Evolutionary conservation across 345 rosid genomes (phyloP).

Genomic region (Leavenworthia alabamica): DNA sequence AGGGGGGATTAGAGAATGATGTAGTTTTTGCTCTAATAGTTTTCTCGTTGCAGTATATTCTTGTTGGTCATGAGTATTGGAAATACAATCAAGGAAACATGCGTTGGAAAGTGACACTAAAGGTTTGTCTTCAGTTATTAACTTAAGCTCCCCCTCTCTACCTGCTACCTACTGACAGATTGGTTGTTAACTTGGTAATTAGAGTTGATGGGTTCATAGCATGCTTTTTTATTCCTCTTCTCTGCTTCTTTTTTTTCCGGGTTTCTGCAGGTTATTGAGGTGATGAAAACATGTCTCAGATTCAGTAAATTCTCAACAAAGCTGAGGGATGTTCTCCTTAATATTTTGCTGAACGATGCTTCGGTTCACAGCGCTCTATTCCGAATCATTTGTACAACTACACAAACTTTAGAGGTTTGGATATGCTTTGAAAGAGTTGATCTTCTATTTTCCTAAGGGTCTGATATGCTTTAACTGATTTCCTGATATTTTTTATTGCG

Average conservation of each 20-base stretch:
- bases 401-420: slow-evolving; percentile 74
- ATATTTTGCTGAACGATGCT: slow-evolving; percentile 66
- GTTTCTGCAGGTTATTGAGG: slow-evolving; percentile 54
- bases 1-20: slow-evolving; percentile 64
- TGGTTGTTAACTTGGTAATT: not conserved
- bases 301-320: slow-evolving; percentile 46
- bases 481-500: slow-evolving; percentile 14
- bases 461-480: slow-evolving; percentile 5
- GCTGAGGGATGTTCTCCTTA: slow-evolving; percentile 47
- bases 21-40: slow-evolving; percentile 54
- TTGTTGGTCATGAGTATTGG: slow-evolving; percentile 79
- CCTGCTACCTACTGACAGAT: not conserved
- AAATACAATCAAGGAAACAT: slow-evolving; percentile 58
- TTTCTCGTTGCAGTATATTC: slow-evolving; percentile 74
- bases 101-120: slow-evolving; percentile 77
- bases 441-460: slow-evolving; percentile 1
- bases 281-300: slow-evolving; percentile 61
- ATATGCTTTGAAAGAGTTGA: slow-evolving; percentile 8
- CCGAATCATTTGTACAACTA: slow-evolving; percentile 67
- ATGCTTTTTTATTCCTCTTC: not conserved
- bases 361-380: slow-evolving; percentile 64
- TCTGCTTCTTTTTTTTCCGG: not conserved
- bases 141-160: not conserved
- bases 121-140: slow-evolving; percentile 38
- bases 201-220: slow-evolving; percentile 10